phyloP scores from a whole-genome alignment of 106 monocot species.

The Acorus calamus region DNA sequence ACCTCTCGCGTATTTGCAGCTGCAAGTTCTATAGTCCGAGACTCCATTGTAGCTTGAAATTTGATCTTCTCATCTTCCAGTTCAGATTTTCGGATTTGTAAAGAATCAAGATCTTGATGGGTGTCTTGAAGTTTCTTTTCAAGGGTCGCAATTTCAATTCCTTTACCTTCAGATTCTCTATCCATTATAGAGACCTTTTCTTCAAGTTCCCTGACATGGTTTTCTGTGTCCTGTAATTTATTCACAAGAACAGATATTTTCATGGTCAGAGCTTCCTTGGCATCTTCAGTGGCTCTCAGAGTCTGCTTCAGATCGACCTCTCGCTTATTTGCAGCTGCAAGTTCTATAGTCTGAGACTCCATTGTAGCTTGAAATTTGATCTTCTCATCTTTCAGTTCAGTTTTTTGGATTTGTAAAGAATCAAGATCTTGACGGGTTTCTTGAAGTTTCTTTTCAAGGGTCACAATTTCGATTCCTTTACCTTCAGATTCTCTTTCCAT shows the following conservation, averaged over 20 bases:
- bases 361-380: conserved; percentile 17
- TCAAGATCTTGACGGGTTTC: conserved; percentile 14
- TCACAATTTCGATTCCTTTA: conserved; percentile 5
- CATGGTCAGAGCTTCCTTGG: too few relatives aligned
- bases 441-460: conserved; percentile 14
- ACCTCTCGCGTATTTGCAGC: too few relatives aligned
- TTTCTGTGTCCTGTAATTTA: neutral
- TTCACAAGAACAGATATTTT: too few relatives aligned
- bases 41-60: conserved; percentile 15
- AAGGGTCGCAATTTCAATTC: neutral
- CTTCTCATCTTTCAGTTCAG: conserved; percentile 17
- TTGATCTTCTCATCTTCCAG: conserved; percentile 11
- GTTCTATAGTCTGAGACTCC: too few relatives aligned
- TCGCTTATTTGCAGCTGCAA: too few relatives aligned
- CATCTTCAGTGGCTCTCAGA: too few relatives aligned
- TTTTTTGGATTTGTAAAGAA: conserved; percentile 14
- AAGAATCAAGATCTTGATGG: too few relatives aligned
- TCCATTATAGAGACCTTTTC: conserved; percentile 8
- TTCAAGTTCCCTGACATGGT: conserved; percentile 8
- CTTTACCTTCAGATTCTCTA: conserved; percentile 17
- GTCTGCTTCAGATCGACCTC: too few relatives aligned
- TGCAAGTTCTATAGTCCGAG: too few relatives aligned
- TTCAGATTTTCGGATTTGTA: conserved; percentile 20
- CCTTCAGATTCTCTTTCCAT: conserved; percentile 9
- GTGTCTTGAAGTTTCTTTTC: too few relatives aligned